These are phyloP conservation scores for Pichia terricola DNA, from an alignment of 1,139 yeast species.

Conservation along the genomic window DNA sequence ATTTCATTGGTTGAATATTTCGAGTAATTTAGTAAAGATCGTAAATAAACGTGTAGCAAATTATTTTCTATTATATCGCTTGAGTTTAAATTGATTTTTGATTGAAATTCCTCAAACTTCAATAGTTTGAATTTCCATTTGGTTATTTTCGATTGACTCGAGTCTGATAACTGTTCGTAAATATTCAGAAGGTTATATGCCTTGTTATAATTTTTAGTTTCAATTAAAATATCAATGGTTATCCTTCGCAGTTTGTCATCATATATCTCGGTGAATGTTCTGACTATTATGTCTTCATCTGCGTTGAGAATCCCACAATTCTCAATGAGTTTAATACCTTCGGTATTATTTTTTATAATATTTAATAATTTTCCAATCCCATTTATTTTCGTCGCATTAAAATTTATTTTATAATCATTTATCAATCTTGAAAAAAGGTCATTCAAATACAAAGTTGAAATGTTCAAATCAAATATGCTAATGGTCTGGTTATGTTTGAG, in stretches of 20 bases:
- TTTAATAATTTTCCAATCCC: constrained; percentile 11
- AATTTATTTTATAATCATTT: constrained; percentile 1
- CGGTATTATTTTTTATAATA: not conserved
- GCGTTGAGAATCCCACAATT: constrained; percentile 10
- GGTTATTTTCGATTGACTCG: not conserved
- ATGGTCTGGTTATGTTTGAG: not conserved
- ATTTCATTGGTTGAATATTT: constrained; percentile 2
- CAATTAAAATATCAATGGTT: constrained; percentile 8
- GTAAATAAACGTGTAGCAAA: constrained; percentile 6
- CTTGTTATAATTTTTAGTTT: constrained; percentile 2
- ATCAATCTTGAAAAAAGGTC: constrained; percentile 1
- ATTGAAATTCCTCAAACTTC: constrained; percentile 2
- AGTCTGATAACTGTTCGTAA: not conserved
- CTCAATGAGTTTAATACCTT: constrained; percentile 8
- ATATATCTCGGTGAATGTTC: constrained; percentile 2
- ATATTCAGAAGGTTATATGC: constrained; percentile 3
- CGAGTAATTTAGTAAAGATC: constrained; percentile 3
- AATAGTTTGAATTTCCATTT: constrained; percentile 7
- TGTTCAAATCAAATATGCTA: constrained; percentile 7
- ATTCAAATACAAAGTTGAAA: not conserved
- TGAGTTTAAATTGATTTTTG: not conserved
- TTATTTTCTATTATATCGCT: constrained; percentile 2
- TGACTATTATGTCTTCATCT: not conserved
- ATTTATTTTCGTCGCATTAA: constrained; percentile 1
- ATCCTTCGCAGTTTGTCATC: constrained; percentile 6